These are phyloP conservation scores for Spencermartinsiella ligniputridi DNA, from an alignment of 1,139 yeast genomes.

Conservation along the genomic window DNA sequence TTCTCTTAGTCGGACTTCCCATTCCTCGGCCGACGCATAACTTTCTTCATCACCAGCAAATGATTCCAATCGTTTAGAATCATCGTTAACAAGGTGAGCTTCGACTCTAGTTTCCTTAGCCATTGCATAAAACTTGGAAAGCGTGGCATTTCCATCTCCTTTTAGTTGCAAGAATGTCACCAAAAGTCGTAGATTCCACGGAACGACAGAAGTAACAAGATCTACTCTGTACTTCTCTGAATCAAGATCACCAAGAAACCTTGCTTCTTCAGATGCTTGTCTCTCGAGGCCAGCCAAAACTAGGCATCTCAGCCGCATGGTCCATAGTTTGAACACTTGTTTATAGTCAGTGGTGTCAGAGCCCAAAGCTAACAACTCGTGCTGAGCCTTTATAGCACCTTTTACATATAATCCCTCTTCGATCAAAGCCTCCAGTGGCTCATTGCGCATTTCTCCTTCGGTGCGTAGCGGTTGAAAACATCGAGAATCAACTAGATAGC, in stretches of 20 bases:
- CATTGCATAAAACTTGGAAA: slow-evolving; percentile 25
- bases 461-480: slow-evolving; percentile 23
- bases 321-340: slow-evolving; percentile 23
- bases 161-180: slow-evolving; percentile 25
- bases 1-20: slow-evolving; percentile 28
- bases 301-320: slow-evolving; percentile 21
- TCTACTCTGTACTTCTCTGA: slow-evolving; percentile 21
- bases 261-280: slow-evolving; percentile 26
- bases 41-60: not conserved
- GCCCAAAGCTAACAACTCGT: slow-evolving; percentile 12
- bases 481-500: slow-evolving; percentile 19
- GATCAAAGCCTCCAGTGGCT: slow-evolving; percentile 15
- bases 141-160: slow-evolving; percentile 26
- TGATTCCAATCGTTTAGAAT: not conserved
- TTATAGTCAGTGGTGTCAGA: slow-evolving; percentile 12
- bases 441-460: slow-evolving; percentile 15
- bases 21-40: slow-evolving; percentile 13
- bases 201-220: slow-evolving; percentile 26
- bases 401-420: slow-evolving; percentile 20
- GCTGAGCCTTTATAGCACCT: slow-evolving; percentile 24
- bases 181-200: slow-evolving; percentile 30
- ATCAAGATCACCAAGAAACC: slow-evolving; percentile 24
- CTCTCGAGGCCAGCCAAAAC: slow-evolving; percentile 19
- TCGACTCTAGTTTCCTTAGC: slow-evolving; percentile 30
- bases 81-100: slow-evolving; percentile 7